Conservation (phyloP, 1,284 basidiomycete genomes). For the Ustilago curta region DNA sequence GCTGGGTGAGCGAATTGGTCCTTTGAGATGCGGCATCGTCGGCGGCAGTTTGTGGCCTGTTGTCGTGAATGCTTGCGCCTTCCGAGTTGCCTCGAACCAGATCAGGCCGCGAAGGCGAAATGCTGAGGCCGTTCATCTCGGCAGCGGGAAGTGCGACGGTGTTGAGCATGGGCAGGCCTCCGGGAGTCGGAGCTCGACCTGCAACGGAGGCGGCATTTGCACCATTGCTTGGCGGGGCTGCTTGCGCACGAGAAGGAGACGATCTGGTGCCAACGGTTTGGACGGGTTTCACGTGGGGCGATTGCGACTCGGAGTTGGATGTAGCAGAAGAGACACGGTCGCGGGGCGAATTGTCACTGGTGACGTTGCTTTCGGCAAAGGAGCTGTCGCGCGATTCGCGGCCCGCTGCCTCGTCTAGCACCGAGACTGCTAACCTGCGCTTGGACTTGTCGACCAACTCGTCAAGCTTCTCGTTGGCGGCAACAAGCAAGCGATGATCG, state of each 20-base stretch:
- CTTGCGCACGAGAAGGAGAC: slow-evolving; percentile 10
- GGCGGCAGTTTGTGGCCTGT: slow-evolving; percentile 20
- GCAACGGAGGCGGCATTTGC: slow-evolving; percentile 5
- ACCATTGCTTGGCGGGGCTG: slow-evolving; percentile 21
- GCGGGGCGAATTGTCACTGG: slow-evolving; percentile 40
- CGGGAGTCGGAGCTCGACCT: slow-evolving; percentile 25
- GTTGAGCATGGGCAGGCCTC: slow-evolving; percentile 24
- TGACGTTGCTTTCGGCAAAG: slow-evolving; percentile 50
- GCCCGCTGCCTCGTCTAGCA: slow-evolving; percentile 48
- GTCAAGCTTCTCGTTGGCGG: slow-evolving; percentile 85
- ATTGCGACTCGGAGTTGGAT: slow-evolving; percentile 41
- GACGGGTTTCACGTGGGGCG: slow-evolving; percentile 29
- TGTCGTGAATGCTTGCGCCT: slow-evolving; percentile 34
- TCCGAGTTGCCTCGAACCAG: slow-evolving; percentile 43
- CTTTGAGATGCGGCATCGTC: slow-evolving; percentile 22
- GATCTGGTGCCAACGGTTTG: slow-evolving; percentile 16
- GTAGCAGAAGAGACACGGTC: slow-evolving; percentile 56
- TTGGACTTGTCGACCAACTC: slow-evolving; percentile 76
- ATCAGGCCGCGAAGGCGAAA: slow-evolving; percentile 31
- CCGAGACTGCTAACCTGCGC: slow-evolving; percentile 47
- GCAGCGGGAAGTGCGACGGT: slow-evolving; percentile 25
- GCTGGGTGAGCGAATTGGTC: slow-evolving; percentile 41
- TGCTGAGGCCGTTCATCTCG: slow-evolving; percentile 28
- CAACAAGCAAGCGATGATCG: slow-evolving; percentile 84
- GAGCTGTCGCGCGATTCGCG: slow-evolving; percentile 52